These are phyloP conservation scores for Umbelopsis ramanniana DNA, from an alignment of 192 early-diverging fungal genomes.

Conservation along the genomic window DNA sequence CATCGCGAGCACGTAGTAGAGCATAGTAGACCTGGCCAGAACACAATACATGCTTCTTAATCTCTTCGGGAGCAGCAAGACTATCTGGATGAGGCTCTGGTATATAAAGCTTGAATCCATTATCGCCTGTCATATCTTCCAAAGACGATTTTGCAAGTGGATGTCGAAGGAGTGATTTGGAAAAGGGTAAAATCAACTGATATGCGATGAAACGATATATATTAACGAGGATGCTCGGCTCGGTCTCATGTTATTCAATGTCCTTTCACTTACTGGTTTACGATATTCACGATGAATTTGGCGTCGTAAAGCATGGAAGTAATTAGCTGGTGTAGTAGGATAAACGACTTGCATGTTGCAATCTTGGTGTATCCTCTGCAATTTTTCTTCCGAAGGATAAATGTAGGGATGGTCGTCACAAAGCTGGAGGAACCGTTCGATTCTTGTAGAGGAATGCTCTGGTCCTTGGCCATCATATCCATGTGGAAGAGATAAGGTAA, in stretches of 20 bases:
- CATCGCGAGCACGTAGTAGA: slow-evolving; percentile 80
- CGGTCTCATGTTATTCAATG: too few species aligned
- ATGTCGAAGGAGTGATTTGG: slow-evolving; percentile 93
- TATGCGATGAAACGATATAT: neutral
- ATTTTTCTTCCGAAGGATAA: slow-evolving; percentile 75
- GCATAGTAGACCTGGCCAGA: slow-evolving; percentile 98
- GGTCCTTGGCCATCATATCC: slow-evolving; percentile 99
- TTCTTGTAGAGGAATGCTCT: slow-evolving; percentile 95
- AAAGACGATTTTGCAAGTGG: slow-evolving; percentile 87
- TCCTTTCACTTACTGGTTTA: slow-evolving; percentile 71
- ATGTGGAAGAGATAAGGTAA: slow-evolving; percentile 93
- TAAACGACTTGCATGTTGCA: slow-evolving; percentile 98
- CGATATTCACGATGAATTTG: slow-evolving; percentile 98
- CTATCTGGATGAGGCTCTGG: slow-evolving; percentile 87
- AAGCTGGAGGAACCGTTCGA: slow-evolving; percentile 96
- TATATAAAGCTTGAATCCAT: slow-evolving; percentile 88
- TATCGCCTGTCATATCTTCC: slow-evolving; percentile 78
- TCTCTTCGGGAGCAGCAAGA: slow-evolving; percentile 79
- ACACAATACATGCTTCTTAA: slow-evolving; percentile 93
- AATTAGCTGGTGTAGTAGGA: slow-evolving; percentile 93
- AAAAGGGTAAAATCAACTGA: slow-evolving; percentile 63
- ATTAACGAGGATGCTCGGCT: neutral
- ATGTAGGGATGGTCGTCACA: slow-evolving; percentile 93
- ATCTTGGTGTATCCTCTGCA: slow-evolving; percentile 94
- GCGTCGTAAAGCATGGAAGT: slow-evolving; percentile 93